Conservation (phyloP, 192 early-diverging fungal genomes). For the Backusella luteola region DNA sequence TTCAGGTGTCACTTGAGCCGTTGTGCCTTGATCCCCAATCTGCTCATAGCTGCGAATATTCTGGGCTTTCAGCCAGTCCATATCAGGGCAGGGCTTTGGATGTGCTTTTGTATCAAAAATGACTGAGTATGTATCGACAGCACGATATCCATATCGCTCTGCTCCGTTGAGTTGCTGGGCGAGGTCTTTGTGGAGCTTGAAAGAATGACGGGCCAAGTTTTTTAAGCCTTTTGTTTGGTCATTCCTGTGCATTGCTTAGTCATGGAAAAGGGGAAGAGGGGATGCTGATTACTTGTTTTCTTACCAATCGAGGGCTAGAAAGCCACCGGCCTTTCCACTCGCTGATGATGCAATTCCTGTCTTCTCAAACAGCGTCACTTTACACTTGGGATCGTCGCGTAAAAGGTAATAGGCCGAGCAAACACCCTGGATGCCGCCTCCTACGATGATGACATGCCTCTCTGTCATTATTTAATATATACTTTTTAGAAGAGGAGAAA, state of each 20-base stretch:
- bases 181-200: conserved; percentile 41
- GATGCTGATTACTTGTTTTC: neutral
- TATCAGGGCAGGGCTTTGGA: neutral
- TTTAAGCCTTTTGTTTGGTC: neutral
- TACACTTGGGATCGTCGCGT: conserved; percentile 11
- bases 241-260: neutral
- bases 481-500: neutral
- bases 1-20: conserved; percentile 43
- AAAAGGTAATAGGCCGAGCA: conserved; percentile 45
- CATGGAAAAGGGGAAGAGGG: neutral
- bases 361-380: conserved; percentile 43
- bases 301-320: conserved; percentile 45
- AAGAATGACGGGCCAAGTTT: conserved; percentile 32
- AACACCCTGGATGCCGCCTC: conserved; percentile 45
- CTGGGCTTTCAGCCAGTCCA: conserved; percentile 20
- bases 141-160: conserved; percentile 40
- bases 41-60: conserved; percentile 13
- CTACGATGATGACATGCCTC: conserved; percentile 40
- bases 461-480: neutral
- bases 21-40: conserved; percentile 33
- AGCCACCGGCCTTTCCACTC: conserved; percentile 49
- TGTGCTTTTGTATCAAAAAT: neutral
- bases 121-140: conserved; percentile 36
- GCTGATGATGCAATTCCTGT: conserved; percentile 41
- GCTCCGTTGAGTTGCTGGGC: conserved; percentile 31